Conservation (phyloP, 2,329 filamentous ascomycete species). For the Paraphoma sp. region DNA sequence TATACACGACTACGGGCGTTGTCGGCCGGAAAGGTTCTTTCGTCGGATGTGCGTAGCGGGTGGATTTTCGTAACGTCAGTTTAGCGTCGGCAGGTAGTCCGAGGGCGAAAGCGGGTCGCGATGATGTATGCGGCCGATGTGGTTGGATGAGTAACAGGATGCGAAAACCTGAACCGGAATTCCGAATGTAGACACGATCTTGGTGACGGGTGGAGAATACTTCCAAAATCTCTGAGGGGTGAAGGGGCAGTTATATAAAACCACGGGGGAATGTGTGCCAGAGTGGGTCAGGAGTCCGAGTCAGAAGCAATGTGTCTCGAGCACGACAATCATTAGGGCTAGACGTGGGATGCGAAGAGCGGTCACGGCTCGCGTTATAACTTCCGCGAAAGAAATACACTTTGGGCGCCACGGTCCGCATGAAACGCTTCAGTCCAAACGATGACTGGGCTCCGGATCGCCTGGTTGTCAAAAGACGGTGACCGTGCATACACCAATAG, state of each 20-base stretch:
- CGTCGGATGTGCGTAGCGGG: constrained; percentile 9
- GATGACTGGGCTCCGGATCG: constrained; percentile 36
- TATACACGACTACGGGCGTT: constrained; percentile 30
- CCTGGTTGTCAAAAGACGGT: constrained; percentile 5
- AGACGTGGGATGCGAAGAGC: constrained; percentile 36
- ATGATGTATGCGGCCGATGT: constrained; percentile 35
- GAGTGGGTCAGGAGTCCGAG: constrained; percentile 40
- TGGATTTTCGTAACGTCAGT: constrained; percentile 16
- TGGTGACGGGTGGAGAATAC: constrained; percentile 5
- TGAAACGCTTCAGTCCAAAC: constrained; percentile 31
- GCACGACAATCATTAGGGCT: constrained; percentile 39
- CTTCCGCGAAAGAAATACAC: constrained; percentile 26
- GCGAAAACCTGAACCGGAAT: constrained; percentile 22
- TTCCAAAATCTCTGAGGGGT: constrained; percentile 12
- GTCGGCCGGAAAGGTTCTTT: constrained; percentile 24
- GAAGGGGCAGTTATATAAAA: constrained; percentile 15
- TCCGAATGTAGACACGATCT: constrained; percentile 6
- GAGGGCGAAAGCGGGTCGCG: constrained; percentile 30
- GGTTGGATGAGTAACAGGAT: constrained; percentile 23
- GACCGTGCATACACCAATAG: constrained; percentile 12
- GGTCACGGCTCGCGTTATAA: constrained; percentile 42
- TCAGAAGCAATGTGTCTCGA: constrained; percentile 46
- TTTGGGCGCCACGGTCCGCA: constrained; percentile 32
- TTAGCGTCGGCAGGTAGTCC: constrained; percentile 37
- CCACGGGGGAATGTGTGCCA: constrained; percentile 9